These are phyloP conservation scores for Peronospora destructor DNA, from an alignment of 352 stramenopile species.

Conservation along the genomic window DNA sequence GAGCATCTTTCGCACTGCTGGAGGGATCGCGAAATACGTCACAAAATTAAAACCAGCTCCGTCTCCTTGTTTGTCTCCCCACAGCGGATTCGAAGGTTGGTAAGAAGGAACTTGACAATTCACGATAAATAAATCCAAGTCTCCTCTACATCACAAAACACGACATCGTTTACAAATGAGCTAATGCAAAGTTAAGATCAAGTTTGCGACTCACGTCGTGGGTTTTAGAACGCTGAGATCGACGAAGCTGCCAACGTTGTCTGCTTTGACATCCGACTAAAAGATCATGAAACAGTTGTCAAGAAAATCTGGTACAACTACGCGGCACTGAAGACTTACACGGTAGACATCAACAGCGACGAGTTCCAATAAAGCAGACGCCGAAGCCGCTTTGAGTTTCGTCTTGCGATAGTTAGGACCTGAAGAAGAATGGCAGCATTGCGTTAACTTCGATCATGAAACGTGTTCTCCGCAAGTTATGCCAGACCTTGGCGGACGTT, in stretches of 20 bases:
- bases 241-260: constrained; percentile 68
- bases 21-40: constrained; percentile 68
- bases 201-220: constrained; percentile 16
- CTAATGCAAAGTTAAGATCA: not conserved
- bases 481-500: constrained; percentile 68
- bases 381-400: constrained; percentile 60
- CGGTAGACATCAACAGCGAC: constrained; percentile 68
- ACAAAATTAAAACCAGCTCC: constrained; percentile 77
- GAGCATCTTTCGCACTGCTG: constrained; percentile 47
- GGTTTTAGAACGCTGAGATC: constrained; percentile 43
- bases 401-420: constrained; percentile 74
- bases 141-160: constrained; percentile 9
- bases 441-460: not conserved
- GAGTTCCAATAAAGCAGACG: constrained; percentile 47
- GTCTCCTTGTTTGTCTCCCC: constrained; percentile 70
- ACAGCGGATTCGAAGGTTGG: constrained; percentile 73
- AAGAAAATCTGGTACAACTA: not conserved
- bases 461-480: not conserved
- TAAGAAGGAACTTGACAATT: constrained; percentile 85
- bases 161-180: not conserved
- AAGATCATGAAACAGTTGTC: constrained; percentile 2
- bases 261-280: constrained; percentile 64
- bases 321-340: constrained; percentile 18
- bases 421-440: constrained; percentile 8
- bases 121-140: constrained; percentile 67